phyloP scores from a whole-genome alignment of 495 filamentous ascomycete genomes.

The Amphirosellinia nigrospora region DNA sequence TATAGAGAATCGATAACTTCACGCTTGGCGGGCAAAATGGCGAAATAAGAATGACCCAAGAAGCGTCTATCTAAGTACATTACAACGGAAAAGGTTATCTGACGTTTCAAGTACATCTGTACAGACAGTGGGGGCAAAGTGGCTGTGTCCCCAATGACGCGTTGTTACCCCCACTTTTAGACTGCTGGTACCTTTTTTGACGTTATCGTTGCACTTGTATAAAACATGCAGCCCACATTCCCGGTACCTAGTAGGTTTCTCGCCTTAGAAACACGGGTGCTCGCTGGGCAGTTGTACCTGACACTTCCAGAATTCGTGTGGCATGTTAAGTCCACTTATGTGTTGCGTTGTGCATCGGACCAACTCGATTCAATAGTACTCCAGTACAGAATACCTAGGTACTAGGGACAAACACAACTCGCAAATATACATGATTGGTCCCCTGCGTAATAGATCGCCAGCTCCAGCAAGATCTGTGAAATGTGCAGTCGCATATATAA shows the following conservation, averaged over 20 bases:
- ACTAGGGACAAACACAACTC: background rate
- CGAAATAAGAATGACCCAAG: background rate
- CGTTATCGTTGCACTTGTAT: background rate
- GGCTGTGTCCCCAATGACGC: constrained; percentile 12
- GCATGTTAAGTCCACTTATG: background rate
- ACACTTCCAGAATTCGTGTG: background rate
- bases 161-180: background rate
- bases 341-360: background rate
- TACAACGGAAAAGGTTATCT: background rate
- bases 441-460: background rate
- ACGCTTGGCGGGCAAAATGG: background rate
- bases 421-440: background rate
- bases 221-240: constrained; percentile 9
- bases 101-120: no score
- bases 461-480: background rate
- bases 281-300: background rate
- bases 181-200: no score
- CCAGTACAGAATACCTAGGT: no score
- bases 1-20: background rate
- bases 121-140: background rate
- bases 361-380: background rate
- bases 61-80: no score
- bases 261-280: background rate
- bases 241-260: background rate
- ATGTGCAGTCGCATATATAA: background rate